Base-by-base conservation (phyloP, 305 asterid species). In the Fraxinus ornus region DNA sequence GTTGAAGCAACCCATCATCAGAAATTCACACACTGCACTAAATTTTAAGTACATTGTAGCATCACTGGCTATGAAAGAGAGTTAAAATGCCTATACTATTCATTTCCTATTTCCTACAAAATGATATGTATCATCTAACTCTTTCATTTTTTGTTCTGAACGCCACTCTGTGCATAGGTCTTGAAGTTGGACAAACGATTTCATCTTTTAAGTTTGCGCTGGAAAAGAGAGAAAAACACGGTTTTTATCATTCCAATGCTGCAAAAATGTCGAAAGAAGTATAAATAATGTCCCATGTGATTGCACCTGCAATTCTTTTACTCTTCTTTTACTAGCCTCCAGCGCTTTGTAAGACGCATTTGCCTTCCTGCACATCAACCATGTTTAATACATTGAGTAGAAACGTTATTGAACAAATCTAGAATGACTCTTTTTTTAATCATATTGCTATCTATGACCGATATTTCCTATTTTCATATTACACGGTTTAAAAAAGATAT, bases 251-350 rank as follows among this genome's bases (percentile, higher is more conserved):
- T 41, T 41, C 9, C 52, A 44, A 10, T 44, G 52, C 52, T 2
- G 12, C 52, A 44, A 44, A 44, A 44, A 10, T 41, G 52, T 41
- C 17, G 2, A 37, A 39, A 41, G 52, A 41, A 41, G 12, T 8
- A 41, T 41, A 12, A 44, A 10, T 10, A 44, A 44, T 9, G 52
- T 44, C 52, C 52, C 52, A 12, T 2, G 52, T 10, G 52, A 44
- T 44, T 44, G 52, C 17, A 44, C 52, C 85, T 87, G 81, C 88
- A 89, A n/a, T 52, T 52, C 24, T 17, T 52, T 4, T 10, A 52
- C 62, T 17, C 60, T 49, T 13, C 19, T 49, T 49, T 52, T 15
- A 13, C 62, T 15, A 17, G 62, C 62, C 19, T 52, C 22, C 22
- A 52, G 19, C 62, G 12, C 62, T 52, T 3, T 52, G 7, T 15